Base-by-base conservation (phyloP, 768 basidiomycete species). In the Suillus subaureus region DNA sequence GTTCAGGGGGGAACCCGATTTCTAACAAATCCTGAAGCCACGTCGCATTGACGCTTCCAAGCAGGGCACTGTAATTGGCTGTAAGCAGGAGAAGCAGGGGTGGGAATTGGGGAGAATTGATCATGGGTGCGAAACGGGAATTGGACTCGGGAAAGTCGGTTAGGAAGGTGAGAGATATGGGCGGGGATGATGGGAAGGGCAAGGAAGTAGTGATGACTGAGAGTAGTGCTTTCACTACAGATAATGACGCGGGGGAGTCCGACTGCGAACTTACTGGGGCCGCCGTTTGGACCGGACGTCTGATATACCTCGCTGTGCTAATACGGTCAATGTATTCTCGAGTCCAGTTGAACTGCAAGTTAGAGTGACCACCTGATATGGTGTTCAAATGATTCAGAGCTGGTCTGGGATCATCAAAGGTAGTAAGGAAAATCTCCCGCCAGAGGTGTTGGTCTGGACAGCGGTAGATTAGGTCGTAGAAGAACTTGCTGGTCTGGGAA, bases 401-500 rank as follows among this genome's bases (percentile, higher is more conserved):
- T 13, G 72, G 69, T 39, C 83, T 74, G 0, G 85, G 85, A 63
- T 86, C 84, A 64, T 86, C 85, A 71, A 85, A 87, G 2, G 74
- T 76, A 1, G 78, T 71, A 28, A 86, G 78, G 70, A 82, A 87
- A 39, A 85, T 74, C 43, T 79, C 77, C 31, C 83, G 73, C 86
- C 85, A 87, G 35, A 85, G 72, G 67, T 81, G 77, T 35, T 77
- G 69, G 65, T 80, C 75, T 0, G 72, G 65, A 0, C 76, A 72
- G 12, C 62, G 60, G 62, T 82, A 78, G 16, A 84, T 74, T 33
- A 84, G 74, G 15, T 71, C 68, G 57, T 70, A 71, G 52, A 84
- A 65, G n/a, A 66, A 68, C 18, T 67, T 71, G 63, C 78, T 81
- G 9, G 82, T 80, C 61, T 75, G 78, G 16, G 81, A 69, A 26